A percentile compares a stretch with the other conserved stretches of the same genome.
phyloP scores from a whole-genome alignment of 331 rosid species.

The Ulmus americana region DNA sequence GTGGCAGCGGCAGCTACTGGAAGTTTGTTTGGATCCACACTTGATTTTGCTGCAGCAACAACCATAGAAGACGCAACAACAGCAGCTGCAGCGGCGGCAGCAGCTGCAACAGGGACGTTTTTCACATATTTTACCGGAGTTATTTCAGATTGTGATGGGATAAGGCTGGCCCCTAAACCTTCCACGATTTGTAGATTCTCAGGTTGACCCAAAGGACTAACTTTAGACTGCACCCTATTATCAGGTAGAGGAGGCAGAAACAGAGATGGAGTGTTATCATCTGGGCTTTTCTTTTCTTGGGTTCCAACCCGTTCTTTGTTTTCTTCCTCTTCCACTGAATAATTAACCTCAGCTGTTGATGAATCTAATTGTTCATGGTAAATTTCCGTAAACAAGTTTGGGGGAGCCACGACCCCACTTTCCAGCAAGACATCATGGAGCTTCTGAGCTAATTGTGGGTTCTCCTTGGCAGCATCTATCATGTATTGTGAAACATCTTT shows the following conservation, averaged over 20 bases:
- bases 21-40: slow-evolving; percentile 52
- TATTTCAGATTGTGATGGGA: slow-evolving; percentile 44
- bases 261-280: slow-evolving; percentile 31
- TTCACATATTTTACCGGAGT: slow-evolving; percentile 50
- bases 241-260: slow-evolving; percentile 66
- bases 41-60: slow-evolving; percentile 71
- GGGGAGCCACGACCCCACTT: slow-evolving; percentile 92
- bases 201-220: slow-evolving; percentile 38
- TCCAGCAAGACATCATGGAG: slow-evolving; percentile 87
- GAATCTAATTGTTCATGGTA: slow-evolving; percentile 52
- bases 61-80: slow-evolving; percentile 96
- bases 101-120: slow-evolving; percentile 84
- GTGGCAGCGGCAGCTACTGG: slow-evolving; percentile 96
- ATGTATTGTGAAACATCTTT: slow-evolving; percentile 85
- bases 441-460: slow-evolving; percentile 84
- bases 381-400: slow-evolving; percentile 67
- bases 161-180: slow-evolving; percentile 45
- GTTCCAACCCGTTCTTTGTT: slow-evolving; percentile 29
- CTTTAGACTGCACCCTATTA: slow-evolving; percentile 40
- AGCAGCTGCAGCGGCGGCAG: slow-evolving; percentile 84
- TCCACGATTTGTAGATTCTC: slow-evolving; percentile 52
- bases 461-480: slow-evolving; percentile 96
- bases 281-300: slow-evolving; percentile 36
- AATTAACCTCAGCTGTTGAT: slow-evolving; percentile 34
- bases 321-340: slow-evolving; percentile 38